Evolutionary conservation across 495 filamentous ascomycete species (phyloP), one percentile per base, ranked within the genome.

Genomic region (Neurospora terricola): DNA sequence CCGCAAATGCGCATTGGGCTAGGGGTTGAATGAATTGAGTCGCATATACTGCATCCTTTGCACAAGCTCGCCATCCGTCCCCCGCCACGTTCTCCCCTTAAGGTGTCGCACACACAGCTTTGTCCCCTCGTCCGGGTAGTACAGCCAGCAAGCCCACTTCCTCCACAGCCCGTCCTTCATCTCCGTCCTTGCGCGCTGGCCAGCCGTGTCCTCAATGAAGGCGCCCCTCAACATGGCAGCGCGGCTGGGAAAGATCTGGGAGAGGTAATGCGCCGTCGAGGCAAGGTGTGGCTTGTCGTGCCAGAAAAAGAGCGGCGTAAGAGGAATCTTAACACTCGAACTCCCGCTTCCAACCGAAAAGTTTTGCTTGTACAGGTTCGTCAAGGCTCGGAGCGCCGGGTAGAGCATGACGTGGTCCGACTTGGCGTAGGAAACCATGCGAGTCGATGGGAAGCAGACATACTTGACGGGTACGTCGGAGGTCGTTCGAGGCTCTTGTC

Each of bases 251-350:
- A 85, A 86, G 42, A 86, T 76, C 2, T 78, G 81, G 16, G 76
- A 72, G 3, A 84, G 78, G 72, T 86, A 86, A 71, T 86, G 84
- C 16, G 75, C 74, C 69, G 80, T 84, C 27, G 79, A 79, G 16
- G 83, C 84, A 0, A 86, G 38, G 72, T 86, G 84, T 14, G 84
- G 83, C 72, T 86, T 86, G 74, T 86, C 84, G 74, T 84, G 83
- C 84, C 84, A 86, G 77, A 86, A 83, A 73, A 86, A 86, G 54
- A 86, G 80, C 0, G 84, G 84, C 18, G 84, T 86, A 7, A 86
- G 77, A 4, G 83, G 81, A 9, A 84, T 77, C 21, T 76, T 79
- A 68, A 69, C 37, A 8, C 38, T 40, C 8, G 38, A 7, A n/a
- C 23, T 4, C 54, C 54, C 54, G 14, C 23, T 34, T 30, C 54